These are phyloP conservation scores for Trichophyton rubrum DNA, from an alignment of 2,329 filamentous ascomycete species.

Conservation along the genomic window DNA sequence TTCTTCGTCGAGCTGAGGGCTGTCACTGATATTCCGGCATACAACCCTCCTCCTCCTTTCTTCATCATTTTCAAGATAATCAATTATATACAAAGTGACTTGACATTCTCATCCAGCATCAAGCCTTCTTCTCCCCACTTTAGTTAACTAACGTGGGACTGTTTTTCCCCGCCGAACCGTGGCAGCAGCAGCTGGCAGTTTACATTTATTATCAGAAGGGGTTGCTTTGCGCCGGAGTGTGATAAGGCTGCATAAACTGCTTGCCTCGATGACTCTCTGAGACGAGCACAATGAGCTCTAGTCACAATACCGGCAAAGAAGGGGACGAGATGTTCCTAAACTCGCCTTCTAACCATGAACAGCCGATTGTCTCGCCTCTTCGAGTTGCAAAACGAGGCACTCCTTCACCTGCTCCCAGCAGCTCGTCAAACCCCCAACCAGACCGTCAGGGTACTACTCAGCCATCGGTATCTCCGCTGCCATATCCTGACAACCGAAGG, in stretches of 20 bases:
- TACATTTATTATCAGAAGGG: neutral
- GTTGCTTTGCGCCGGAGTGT: neutral
- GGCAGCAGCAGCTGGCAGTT: neutral
- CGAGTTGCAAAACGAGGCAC: constrained; percentile 72
- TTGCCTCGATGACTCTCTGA: neutral
- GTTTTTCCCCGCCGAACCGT: neutral
- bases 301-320: constrained; percentile 44
- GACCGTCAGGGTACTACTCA: constrained; percentile 39
- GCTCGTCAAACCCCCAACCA: constrained; percentile 18
- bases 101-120: neutral
- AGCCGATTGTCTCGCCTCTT: constrained; percentile 70
- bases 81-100: neutral
- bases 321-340: constrained; percentile 75
- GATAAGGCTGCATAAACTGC: neutral
- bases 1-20: neutral
- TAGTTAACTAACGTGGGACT: neutral
- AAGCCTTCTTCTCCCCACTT: neutral
- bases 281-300: constrained; percentile 19
- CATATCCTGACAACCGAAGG: constrained; percentile 57
- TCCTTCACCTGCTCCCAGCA: constrained; percentile 39
- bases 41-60: neutral
- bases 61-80: neutral
- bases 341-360: constrained; percentile 43
- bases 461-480: constrained; percentile 54
- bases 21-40: neutral